Evolutionary conservation across 1,139 yeast genomes (phyloP).

Genomic region (Kurtzmaniella quercitrusa): DNA sequence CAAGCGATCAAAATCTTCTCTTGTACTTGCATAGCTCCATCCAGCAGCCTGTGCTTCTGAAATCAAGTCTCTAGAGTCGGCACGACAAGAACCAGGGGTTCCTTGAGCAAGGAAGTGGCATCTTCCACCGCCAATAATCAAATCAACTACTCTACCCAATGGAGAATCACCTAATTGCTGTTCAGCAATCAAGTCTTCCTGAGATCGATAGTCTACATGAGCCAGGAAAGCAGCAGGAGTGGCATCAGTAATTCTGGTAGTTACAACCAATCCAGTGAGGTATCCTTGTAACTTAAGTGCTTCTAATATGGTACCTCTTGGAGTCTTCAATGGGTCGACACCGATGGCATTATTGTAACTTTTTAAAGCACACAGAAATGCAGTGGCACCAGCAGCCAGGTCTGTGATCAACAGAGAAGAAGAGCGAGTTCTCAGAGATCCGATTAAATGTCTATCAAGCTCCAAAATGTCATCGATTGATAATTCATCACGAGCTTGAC

Average conservation of each 20-base stretch:
- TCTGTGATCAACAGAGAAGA: constrained; percentile 72
- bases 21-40: constrained; percentile 64
- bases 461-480: constrained; percentile 49
- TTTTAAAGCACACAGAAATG: constrained; percentile 75
- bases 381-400: constrained; percentile 94
- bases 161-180: constrained; percentile 80
- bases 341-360: constrained; percentile 84
- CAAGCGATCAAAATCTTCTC: constrained; percentile 49
- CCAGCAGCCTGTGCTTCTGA: constrained; percentile 54
- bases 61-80: constrained; percentile 60
- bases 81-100: constrained; percentile 56
- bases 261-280: constrained; percentile 79
- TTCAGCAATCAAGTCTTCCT: constrained; percentile 79
- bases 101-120: constrained; percentile 59
- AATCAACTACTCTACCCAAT: constrained; percentile 71
- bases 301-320: constrained; percentile 82
- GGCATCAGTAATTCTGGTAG: constrained; percentile 80
- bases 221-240: constrained; percentile 87
- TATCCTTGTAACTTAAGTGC: constrained; percentile 77
- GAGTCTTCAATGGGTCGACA: constrained; percentile 54
- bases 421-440: constrained; percentile 76
- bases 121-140: constrained; percentile 87
- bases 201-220: constrained; percentile 67
- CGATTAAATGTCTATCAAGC: constrained; percentile 66
- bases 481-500: constrained; percentile 52